Base-by-base conservation (phyloP, 2,329 filamentous ascomycete species). In the Aspergillus felis region DNA sequence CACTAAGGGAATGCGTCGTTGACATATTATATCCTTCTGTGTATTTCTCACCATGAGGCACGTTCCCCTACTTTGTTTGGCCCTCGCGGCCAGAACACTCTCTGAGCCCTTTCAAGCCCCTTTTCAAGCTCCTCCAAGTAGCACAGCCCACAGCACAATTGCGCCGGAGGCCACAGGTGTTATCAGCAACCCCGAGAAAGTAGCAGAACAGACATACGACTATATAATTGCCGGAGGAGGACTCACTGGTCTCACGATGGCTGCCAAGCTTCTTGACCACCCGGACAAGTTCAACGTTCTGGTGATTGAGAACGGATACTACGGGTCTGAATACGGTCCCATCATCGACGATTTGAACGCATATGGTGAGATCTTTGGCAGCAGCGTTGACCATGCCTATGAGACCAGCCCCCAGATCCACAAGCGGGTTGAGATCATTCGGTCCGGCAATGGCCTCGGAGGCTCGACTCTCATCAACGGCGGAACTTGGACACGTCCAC, bases 201-300 rank as follows among this genome's bases (percentile, higher is more conserved):
- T 29, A 29, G 3, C 9, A 29, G 4, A 12, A 4, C 7, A 28
- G 28, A 9, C 28, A 9, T 28, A 28, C 7, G 28, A 28, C 59
- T 73, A 73, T 60, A 57, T 74, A 22, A 64, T 73, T 42, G 68
- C 67, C 24, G 70, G 70, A 8, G 67, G 70, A 50, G 70, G 70
- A 32, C 47, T 68, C 49, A 64, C 69, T 5, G 70, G 70, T 17
- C 58, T 73, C 3, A 68, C 67, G 1, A 55, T 68, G n/a, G 64
- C 70, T 3, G 60, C 60, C n/a, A 55, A 62, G 17, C 61, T 71
- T 20, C 60, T 61, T 1, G 67, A 69, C 49, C 58, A 70, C 42
- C 58, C 63, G 3, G 28, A 29, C 3, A 62, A 67, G 1, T 59
- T 67, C 48, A 61, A 42, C 1, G 68, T 73, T 17, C 50, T 67